phyloP scores from a whole-genome alignment of 2,329 filamentous ascomycete genomes.

The Penicillium olsonii region DNA sequence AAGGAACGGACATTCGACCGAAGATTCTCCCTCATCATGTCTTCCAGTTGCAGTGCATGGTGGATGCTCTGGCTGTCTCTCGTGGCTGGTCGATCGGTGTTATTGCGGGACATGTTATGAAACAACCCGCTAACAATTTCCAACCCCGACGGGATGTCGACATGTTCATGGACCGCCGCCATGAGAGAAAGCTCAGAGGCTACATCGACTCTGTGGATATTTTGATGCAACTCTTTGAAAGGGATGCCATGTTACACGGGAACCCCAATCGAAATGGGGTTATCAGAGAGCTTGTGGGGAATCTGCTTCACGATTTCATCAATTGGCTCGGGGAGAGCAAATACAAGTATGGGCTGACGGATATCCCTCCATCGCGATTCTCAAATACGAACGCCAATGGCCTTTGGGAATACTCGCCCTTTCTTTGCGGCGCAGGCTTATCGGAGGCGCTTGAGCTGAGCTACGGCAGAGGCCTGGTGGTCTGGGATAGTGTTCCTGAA shows the following conservation, averaged over 20 bases:
- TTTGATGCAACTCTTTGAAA: background rate
- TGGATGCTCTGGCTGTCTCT: constrained; percentile 39
- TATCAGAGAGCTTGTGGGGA: background rate
- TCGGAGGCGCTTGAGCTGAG: constrained; percentile 47
- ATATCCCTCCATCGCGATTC: constrained; percentile 47
- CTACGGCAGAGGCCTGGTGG: constrained; percentile 34
- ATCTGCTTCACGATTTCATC: background rate
- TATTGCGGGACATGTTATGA: background rate
- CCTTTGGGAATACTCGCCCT: constrained; percentile 53
- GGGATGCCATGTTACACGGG: background rate
- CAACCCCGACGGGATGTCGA: background rate
- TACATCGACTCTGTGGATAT: background rate
- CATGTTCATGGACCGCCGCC: background rate
- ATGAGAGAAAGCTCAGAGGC: background rate
- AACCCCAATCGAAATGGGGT: background rate
- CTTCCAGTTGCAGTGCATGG: constrained; percentile 54
- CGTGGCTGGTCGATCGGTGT: constrained; percentile 3
- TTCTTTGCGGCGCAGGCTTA: constrained; percentile 50
- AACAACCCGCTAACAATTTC: too few relatives aligned
- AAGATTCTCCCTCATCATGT: constrained; percentile 52
- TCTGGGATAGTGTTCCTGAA: constrained; percentile 48
- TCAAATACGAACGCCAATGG: constrained; percentile 45
- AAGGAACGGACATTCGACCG: constrained; percentile 37
- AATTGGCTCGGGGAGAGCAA: background rate
- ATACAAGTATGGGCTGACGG: constrained; percentile 26